phyloP scores from a whole-genome alignment of 805 yeast species.

The Wickerhamiella nectarea region DNA sequence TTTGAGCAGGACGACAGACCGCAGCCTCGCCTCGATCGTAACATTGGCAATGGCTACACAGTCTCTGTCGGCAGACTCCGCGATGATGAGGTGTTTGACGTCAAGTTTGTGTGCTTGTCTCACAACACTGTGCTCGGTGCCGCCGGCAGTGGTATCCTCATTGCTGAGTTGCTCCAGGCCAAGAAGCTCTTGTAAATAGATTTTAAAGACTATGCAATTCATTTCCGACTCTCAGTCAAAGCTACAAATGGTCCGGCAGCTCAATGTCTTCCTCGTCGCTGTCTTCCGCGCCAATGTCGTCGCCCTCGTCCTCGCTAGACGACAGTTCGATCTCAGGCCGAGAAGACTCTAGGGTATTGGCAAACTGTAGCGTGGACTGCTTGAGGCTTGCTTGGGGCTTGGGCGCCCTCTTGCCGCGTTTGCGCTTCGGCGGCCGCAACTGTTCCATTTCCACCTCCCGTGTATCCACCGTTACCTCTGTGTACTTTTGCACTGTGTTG shows the following conservation, averaged over 20 bases:
- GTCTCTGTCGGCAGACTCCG: constrained; percentile 92
- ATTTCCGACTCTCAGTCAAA: too few species aligned
- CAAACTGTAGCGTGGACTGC: not conserved
- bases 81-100: constrained; percentile 84
- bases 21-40: constrained; percentile 94
- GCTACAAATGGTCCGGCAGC: not conserved
- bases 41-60: constrained; percentile 86
- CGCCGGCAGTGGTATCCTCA: constrained; percentile 94
- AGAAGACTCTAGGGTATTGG: too few species aligned
- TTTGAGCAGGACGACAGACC: constrained; percentile 89
- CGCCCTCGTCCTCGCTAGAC: not conserved
- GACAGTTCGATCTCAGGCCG: too few species aligned
- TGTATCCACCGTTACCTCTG: constrained; percentile 33
- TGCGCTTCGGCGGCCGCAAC: not conserved
- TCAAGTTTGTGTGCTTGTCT: constrained; percentile 92
- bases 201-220: too few species aligned
- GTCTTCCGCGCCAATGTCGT: not conserved
- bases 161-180: constrained; percentile 78
- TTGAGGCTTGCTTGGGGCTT: not conserved
- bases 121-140: constrained; percentile 98
- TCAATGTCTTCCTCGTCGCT: not conserved
- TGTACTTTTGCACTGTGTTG: constrained; percentile 41
- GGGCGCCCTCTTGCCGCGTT: not conserved
- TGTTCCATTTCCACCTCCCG: not conserved
- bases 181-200: constrained; percentile 48